These are phyloP conservation scores for Vigna trinervia DNA, from an alignment of 306 rosid genomes.

Conservation along the genomic window DNA sequence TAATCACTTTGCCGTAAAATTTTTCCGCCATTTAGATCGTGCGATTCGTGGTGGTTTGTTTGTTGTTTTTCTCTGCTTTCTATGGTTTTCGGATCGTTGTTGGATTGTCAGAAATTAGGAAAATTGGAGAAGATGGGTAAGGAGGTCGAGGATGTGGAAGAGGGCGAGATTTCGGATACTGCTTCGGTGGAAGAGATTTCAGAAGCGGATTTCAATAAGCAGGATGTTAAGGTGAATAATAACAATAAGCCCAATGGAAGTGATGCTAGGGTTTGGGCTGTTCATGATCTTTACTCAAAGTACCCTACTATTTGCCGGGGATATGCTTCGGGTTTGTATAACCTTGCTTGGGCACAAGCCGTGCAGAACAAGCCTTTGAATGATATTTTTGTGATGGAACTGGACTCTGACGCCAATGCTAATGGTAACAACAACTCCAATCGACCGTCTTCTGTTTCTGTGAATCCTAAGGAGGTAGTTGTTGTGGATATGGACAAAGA, in stretches of 20 bases:
- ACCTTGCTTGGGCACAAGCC: slow-evolving; percentile 95
- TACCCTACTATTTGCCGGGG: slow-evolving; percentile 70
- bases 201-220: slow-evolving; percentile 81
- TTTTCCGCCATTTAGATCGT: not conserved
- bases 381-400: slow-evolving; percentile 71
- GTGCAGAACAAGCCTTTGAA: slow-evolving; percentile 92
- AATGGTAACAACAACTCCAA: slow-evolving; percentile 45
- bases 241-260: slow-evolving; percentile 34
- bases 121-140: slow-evolving; percentile 58
- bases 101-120: slow-evolving; percentile 47
- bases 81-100: slow-evolving; percentile 65
- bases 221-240: slow-evolving; percentile 49
- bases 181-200: slow-evolving; percentile 94
- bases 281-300: slow-evolving; percentile 68
- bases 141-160: slow-evolving; percentile 83
- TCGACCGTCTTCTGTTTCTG: slow-evolving; percentile 41
- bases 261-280: slow-evolving; percentile 74
- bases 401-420: slow-evolving; percentile 55
- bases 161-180: slow-evolving; percentile 93
- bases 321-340: slow-evolving; percentile 70
- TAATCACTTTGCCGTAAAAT: slow-evolving; percentile 29
- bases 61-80: not conserved
- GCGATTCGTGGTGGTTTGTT: not conserved
- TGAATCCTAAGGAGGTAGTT: slow-evolving; percentile 42
- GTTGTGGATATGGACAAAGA: slow-evolving; percentile 67